Conservation (phyloP, 192 early-diverging fungal species). For the Funneliformis geosporum region DNA sequence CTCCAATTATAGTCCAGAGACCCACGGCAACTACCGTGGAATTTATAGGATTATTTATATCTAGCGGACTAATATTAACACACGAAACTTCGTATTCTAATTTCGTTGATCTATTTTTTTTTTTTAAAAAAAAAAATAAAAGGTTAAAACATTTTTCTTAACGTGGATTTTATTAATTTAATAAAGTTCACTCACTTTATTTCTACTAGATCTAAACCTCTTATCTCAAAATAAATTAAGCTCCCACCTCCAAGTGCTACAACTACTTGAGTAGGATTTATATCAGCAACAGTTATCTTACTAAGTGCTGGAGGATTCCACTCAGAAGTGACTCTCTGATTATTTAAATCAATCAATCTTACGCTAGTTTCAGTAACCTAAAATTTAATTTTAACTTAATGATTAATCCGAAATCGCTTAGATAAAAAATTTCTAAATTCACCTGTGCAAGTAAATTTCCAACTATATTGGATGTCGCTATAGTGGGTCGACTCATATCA, state of each 20-base stretch:
- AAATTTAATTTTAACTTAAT: not conserved
- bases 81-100: constrained; percentile 75
- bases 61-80: constrained; percentile 62
- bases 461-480: constrained; percentile 48
- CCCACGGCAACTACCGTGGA: constrained; percentile 67
- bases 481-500: constrained; percentile 42
- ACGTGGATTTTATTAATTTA: too few species aligned
- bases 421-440: not conserved
- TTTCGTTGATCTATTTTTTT: constrained; percentile 46
- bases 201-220: constrained; percentile 38
- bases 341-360: constrained; percentile 46
- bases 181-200: constrained; percentile 53
- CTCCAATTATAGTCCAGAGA: constrained; percentile 69
- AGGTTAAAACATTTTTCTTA: too few species aligned
- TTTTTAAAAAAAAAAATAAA: too few species aligned
- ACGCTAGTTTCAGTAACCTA: constrained; percentile 56
- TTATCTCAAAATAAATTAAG: constrained; percentile 62
- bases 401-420: not conserved
- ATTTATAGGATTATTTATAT: constrained; percentile 23
- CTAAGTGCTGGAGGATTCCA: constrained; percentile 53
- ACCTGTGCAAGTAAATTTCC: constrained; percentile 65
- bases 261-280: constrained; percentile 56
- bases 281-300: constrained; percentile 56
- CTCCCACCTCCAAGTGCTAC: constrained; percentile 56
- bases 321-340: constrained; percentile 41